These are phyloP conservation scores for Podaxis sp. DNA, from an alignment of 768 basidiomycete genomes.

Conservation along the genomic window DNA sequence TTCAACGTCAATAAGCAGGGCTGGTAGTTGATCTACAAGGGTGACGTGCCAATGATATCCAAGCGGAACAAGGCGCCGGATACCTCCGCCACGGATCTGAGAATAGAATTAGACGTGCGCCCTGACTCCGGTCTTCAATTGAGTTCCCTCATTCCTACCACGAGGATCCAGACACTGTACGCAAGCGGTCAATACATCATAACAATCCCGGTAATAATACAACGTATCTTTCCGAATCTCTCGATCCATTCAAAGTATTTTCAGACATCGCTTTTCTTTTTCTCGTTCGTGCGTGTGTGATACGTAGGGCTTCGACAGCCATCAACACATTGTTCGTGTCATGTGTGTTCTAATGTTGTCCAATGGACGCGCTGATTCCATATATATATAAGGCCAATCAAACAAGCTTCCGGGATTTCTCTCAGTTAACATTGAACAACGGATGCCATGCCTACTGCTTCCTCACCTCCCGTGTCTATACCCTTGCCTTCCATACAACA, in stretches of 20 bases:
- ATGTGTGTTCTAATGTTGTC: background rate
- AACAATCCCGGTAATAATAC: background rate
- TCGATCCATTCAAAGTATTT: background rate
- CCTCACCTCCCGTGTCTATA: background rate
- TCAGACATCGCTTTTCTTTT: background rate
- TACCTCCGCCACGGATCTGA: background rate
- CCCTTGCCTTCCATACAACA: background rate
- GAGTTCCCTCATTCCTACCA: background rate
- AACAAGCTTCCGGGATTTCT: background rate
- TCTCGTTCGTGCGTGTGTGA: background rate
- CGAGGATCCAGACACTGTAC: background rate
- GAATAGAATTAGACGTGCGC: background rate
- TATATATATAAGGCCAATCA: background rate
- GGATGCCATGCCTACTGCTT: background rate
- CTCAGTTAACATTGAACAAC: background rate
- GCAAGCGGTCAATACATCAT: background rate
- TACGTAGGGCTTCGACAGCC: background rate
- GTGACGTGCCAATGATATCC: background rate
- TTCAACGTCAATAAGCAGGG: background rate
- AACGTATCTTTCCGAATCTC: background rate
- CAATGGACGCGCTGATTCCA: background rate
- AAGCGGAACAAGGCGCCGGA: background rate
- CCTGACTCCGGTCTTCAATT: slow-evolving; percentile 4
- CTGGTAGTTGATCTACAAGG: background rate
- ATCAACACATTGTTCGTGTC: background rate